These are phyloP conservation scores for Karstenula rhodostoma DNA, from an alignment of 2,329 filamentous ascomycete species.

Conservation along the genomic window DNA sequence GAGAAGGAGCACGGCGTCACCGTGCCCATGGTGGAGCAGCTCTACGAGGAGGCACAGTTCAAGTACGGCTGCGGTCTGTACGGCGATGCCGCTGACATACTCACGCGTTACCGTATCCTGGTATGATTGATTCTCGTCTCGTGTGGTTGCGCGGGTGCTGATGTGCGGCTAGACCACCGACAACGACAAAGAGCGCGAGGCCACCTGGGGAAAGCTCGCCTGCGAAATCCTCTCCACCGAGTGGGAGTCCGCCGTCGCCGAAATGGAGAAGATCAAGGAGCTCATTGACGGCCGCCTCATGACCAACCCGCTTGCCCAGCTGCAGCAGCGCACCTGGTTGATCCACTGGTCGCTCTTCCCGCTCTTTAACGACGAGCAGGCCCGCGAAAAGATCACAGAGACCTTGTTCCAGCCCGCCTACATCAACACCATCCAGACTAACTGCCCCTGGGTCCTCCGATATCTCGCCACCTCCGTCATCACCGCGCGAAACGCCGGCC, in stretches of 20 bases:
- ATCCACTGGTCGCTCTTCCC: constrained; percentile 99
- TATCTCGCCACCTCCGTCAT: constrained; percentile 96
- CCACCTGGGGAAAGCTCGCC: constrained; percentile 97
- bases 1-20: constrained; percentile 97
- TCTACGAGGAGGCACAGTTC: constrained; percentile 96
- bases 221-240: constrained; percentile 94
- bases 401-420: constrained; percentile 96
- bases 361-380: constrained; percentile 95
- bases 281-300: constrained; percentile 93
- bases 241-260: constrained; percentile 84
- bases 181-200: constrained; percentile 94
- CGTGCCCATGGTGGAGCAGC: constrained; percentile 91
- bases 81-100: constrained; percentile 83
- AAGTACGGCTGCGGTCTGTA: constrained; percentile 98
- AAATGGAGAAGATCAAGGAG: constrained; percentile 70
- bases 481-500: constrained; percentile 74
- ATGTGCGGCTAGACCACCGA: constrained; percentile 73
- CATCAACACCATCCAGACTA: constrained; percentile 99
- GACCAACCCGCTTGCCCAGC: constrained; percentile 93
- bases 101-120: constrained; percentile 97
- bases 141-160: constrained; percentile 17
- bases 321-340: constrained; percentile 95
- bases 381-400: constrained; percentile 89
- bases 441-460: constrained; percentile 93
- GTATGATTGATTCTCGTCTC: constrained; percentile 31